Evolutionary conservation across 129 eudicot species (phyloP), one percentile per base, ranked within the genome.

Genomic region (Cynara cardunculus): DNA sequence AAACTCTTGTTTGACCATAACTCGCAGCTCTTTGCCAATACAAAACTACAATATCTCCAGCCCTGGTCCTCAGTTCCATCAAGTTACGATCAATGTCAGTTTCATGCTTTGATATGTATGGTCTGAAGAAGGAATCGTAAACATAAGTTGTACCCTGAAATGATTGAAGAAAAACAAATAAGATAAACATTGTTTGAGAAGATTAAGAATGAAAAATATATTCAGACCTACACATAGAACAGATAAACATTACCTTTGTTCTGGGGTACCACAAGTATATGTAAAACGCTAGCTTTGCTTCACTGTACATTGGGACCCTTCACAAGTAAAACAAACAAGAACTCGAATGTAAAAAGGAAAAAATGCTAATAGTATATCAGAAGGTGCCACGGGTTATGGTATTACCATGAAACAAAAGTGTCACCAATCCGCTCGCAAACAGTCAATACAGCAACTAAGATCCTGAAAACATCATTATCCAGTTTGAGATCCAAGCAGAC

Each of bases 231-330:
- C 6, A 46, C 5, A 56, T 56, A 56, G 22, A 56, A 18, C 32
- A 34, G 14, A 34, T 28, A 66, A 39, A 46, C 16, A 49, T 69
- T 72, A 94, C 98, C 96, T 88, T 89, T 31, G 98, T 94, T 87
- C 87, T 92, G 49, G 97, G 98, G 88, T 59, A 89, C 98, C 98
- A 94, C 87, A 94, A 78, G 86, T 88, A 94, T 83, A 94, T 89
- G 73, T 87, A 84, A 84, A 94, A 92, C 74, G 97, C 96, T 88
- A 94, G 69, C 81, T 94, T 94, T 68, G 98, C 98, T 90, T 94
- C 98, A 85, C 97, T 89, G 84, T 92, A 91, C 98, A 94, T 90
- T 13, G 98, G 97, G 74, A 94, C 90, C 98, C 98, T 95, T 84
- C 81, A 90, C 68, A 73, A 84, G 71, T 62, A 78, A 14, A 81